These are phyloP conservation scores for Podaxis sp. DNA, from an alignment of 768 basidiomycete species.

Conservation along the genomic window DNA sequence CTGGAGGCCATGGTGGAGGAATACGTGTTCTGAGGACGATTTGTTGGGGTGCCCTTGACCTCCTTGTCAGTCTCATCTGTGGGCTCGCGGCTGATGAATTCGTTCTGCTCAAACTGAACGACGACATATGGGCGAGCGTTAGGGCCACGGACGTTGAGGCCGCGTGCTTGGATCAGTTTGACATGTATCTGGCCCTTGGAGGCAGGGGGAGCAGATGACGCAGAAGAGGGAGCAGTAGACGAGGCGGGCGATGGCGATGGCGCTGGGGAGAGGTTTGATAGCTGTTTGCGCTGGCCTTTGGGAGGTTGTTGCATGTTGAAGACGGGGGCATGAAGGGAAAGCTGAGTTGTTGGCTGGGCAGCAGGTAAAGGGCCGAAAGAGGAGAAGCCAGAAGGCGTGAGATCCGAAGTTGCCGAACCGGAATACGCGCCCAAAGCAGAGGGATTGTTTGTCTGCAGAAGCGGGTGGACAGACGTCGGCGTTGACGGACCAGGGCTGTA, in stretches of 20 bases:
- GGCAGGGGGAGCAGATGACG: conserved; percentile 30
- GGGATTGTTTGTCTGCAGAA: conserved; percentile 31
- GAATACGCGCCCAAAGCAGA: conserved; percentile 29
- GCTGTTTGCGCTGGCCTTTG: conserved; percentile 26
- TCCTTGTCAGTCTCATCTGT: conserved; percentile 85
- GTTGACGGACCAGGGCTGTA: conserved; percentile 25
- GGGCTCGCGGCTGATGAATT: conserved; percentile 92
- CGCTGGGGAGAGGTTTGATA: conserved; percentile 33
- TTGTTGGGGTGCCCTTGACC: conserved; percentile 78
- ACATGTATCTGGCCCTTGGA: conserved; percentile 84
- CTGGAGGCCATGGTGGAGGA: conserved; percentile 47
- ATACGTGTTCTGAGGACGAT: conserved; percentile 34
- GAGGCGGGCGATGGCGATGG: conserved; percentile 42
- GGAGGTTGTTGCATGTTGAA: conserved; percentile 78
- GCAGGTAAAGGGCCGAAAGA: conserved; percentile 47
- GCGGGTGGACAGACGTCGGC: conserved; percentile 37
- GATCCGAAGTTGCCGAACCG: conserved; percentile 40
- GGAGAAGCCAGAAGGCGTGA: conserved; percentile 43
- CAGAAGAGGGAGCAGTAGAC: conserved; percentile 22
- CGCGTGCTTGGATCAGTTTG: conserved; percentile 91
- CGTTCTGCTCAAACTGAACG: conserved; percentile 98
- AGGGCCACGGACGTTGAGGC: conserved; percentile 69
- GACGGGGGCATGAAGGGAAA: conserved; percentile 84
- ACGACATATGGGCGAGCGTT: conserved; percentile 87
- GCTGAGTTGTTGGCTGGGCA: conserved; percentile 54